phyloP scores from a whole-genome alignment of 805 yeast genomes.

The Candida ponderosae region DNA sequence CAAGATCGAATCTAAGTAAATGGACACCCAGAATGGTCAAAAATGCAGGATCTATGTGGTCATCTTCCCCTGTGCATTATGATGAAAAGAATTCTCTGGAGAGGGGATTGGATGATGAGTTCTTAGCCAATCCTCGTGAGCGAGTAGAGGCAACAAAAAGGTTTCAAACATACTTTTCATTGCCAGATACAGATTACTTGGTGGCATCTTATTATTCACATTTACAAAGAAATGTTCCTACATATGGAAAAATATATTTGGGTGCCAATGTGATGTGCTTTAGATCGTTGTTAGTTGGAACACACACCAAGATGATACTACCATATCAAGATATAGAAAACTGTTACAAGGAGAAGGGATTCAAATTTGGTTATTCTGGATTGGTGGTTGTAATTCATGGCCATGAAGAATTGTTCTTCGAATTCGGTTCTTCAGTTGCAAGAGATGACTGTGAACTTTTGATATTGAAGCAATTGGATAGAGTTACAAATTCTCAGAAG shows the following conservation, averaged over 20 bases:
- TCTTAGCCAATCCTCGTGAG: constrained; percentile 35
- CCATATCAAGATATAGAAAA: constrained; percentile 71
- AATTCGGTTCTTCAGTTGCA: constrained; percentile 54
- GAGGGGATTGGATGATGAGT: constrained; percentile 38
- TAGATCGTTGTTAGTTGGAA: constrained; percentile 71
- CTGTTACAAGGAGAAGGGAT: constrained; percentile 60
- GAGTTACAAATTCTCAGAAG: constrained; percentile 16
- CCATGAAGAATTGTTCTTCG: constrained; percentile 70
- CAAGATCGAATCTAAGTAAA: constrained; percentile 2
- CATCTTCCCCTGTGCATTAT: constrained; percentile 57
- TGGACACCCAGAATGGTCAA: constrained; percentile 16
- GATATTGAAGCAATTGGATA: constrained; percentile 43
- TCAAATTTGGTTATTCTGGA: constrained; percentile 63
- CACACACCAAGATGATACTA: constrained; percentile 71
- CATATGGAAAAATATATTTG: constrained; percentile 77
- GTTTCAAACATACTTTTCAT: constrained; percentile 59
- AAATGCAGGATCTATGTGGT: constrained; percentile 39
- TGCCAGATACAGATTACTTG: constrained; percentile 42
- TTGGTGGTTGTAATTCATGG: constrained; percentile 64
- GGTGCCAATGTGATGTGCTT: constrained; percentile 69
- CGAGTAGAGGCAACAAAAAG: constrained; percentile 43
- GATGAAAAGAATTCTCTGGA: constrained; percentile 29
- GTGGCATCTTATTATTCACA: constrained; percentile 66
- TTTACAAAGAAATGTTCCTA: constrained; percentile 62
- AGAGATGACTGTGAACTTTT: constrained; percentile 68